Evolutionary conservation across 2,329 filamentous ascomycete genomes (phyloP), one percentile per base, ranked within the genome.

Genomic region (Akanthomyces dipterigenus): DNA sequence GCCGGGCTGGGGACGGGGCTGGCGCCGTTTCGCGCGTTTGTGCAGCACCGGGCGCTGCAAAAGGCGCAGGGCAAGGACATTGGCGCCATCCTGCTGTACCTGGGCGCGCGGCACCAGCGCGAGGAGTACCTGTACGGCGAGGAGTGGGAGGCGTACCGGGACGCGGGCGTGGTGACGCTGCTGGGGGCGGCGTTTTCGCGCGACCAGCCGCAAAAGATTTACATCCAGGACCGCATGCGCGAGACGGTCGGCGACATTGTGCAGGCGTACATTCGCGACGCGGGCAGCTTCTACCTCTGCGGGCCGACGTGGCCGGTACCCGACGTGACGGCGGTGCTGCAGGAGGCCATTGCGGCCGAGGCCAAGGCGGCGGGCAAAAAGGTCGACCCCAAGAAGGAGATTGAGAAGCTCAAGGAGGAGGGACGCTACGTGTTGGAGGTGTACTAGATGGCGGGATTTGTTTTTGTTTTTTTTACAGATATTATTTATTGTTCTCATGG

Each of bases 51-150:
- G 62, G 95, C 95, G 55, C 92, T 96, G 86, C 93, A 99, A 74
- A 96, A 96, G 80, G 88, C 91, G n/a, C 91, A 96, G 75, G 95
- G 95, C 75, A 93, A 96, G 80, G 87, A 95, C 62, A 96, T 99
- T 67, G 95, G 95, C 59, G 81, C 91, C 48, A 95, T 98, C 64
- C 85, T 99, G 58, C 80, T 99, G 63, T 99, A 98, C 82, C 93
- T 99, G 80, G 95, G 95, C 65, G 93, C 92, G 20, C 93, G 95
- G 58, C 93, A 97, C 82, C 92, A 97, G 80, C 91, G 93, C 66
- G 95, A 99, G 78, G 95, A 99, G 78, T 99, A 99, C 77, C 88
- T 97, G 63, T 99, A 98, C 72, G 95, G 95, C 64, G 95, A 99
- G 76, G 95, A 99, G 76, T 99, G 95, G 95, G 95, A 99, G 76